phyloP scores from a whole-genome alignment of 768 basidiomycete species.

The Termitomyces heimii region DNA sequence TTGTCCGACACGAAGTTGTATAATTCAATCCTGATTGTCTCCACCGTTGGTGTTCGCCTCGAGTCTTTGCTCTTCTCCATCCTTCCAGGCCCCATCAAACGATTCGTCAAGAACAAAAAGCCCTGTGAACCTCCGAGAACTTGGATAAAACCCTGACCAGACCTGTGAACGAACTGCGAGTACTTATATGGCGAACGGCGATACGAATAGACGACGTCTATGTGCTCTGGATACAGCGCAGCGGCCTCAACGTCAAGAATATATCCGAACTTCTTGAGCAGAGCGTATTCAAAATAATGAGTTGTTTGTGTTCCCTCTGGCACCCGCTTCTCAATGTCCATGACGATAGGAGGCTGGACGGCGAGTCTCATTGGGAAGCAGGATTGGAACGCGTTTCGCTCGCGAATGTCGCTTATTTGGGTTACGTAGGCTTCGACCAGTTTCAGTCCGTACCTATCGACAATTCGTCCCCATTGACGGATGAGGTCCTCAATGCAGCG shows the following conservation, averaged over 20 bases:
- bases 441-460: constrained; percentile 86
- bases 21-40: constrained; percentile 55
- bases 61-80: constrained; percentile 56
- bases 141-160: constrained; percentile 88
- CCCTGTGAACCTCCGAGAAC: constrained; percentile 75
- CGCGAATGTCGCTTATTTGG: constrained; percentile 82
- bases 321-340: constrained; percentile 60
- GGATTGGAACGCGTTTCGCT: constrained; percentile 87
- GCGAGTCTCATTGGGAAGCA: constrained; percentile 81
- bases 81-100: constrained; percentile 69
- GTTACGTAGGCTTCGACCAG: constrained; percentile 92
- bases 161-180: constrained; percentile 89
- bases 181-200: constrained; percentile 71
- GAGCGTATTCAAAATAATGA: constrained; percentile 77
- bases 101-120: constrained; percentile 86
- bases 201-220: constrained; percentile 89
- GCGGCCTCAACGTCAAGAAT: constrained; percentile 80
- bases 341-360: constrained; percentile 64
- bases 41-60: constrained; percentile 52
- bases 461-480: constrained; percentile 71
- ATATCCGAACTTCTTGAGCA: constrained; percentile 74
- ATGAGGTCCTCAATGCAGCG: constrained; percentile 87
- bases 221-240: constrained; percentile 67
- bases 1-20: constrained; percentile 61
- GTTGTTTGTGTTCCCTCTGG: constrained; percentile 59